A percentile compares a stretch with the other conserved stretches of the same genome.
phyloP scores from a whole-genome alignment of 2,329 filamentous ascomycete genomes.

The Teratosphaeria gauchensis region DNA sequence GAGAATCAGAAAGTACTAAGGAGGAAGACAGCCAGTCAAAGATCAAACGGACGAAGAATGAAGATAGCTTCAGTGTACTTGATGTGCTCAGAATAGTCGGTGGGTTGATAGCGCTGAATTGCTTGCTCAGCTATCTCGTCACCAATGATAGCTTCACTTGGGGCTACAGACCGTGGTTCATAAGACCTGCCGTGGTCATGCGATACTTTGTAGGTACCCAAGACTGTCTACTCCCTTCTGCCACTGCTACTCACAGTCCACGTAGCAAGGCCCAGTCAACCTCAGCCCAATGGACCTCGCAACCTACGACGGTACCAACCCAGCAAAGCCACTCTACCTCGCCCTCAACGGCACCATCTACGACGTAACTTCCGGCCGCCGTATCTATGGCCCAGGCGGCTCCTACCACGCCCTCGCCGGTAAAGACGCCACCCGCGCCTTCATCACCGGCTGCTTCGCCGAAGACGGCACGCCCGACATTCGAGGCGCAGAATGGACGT shows the following conservation, averaged over 20 bases:
- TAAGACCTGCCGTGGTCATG: slow-evolving; percentile 48
- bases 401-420: slow-evolving; percentile 82
- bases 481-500: slow-evolving; percentile 81
- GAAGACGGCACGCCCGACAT: slow-evolving; percentile 78
- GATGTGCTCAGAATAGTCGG: slow-evolving; percentile 27
- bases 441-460: slow-evolving; percentile 85
- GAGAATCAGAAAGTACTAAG: neutral
- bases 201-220: slow-evolving; percentile 45
- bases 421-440: slow-evolving; percentile 75
- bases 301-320: slow-evolving; percentile 67
- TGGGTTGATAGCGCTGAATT: slow-evolving; percentile 27
- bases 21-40: neutral
- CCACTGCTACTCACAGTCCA: slow-evolving; percentile 1
- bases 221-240: neutral
- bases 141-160: slow-evolving; percentile 50
- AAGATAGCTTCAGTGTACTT: slow-evolving; percentile 5
- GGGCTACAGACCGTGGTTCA: slow-evolving; percentile 57
- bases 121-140: slow-evolving; percentile 29
- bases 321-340: slow-evolving; percentile 71
- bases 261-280: slow-evolving; percentile 48
- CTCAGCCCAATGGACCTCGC: slow-evolving; percentile 68
- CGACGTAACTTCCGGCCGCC: slow-evolving; percentile 59
- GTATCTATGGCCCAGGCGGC: slow-evolving; percentile 57
- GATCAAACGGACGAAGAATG: neutral
- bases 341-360: slow-evolving; percentile 82